A percentile compares a stretch with the other conserved stretches of the same genome.
phyloP scores from a whole-genome alignment of 495 filamentous ascomycete genomes.

The Xanthoparmelia taractica region DNA sequence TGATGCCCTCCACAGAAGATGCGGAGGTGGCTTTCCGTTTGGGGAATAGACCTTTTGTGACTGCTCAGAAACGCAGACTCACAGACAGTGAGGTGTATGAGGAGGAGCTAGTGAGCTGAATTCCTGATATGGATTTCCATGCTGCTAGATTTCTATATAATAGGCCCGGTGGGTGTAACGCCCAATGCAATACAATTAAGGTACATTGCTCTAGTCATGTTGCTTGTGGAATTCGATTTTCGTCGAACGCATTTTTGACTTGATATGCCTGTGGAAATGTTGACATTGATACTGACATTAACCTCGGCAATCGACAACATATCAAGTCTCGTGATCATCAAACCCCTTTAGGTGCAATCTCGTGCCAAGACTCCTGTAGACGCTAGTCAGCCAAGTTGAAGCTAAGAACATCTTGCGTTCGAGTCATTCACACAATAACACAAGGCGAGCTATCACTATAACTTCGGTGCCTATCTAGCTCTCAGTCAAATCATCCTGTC shows the following conservation, averaged over 20 bases:
- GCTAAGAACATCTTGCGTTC: slow-evolving; percentile 6
- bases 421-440: slow-evolving; percentile 17
- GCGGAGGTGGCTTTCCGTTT: neutral
- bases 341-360: neutral
- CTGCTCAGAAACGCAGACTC: neutral
- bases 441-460: slow-evolving; percentile 17
- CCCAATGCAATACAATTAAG: neutral
- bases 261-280: too few species aligned
- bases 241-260: too few species aligned
- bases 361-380: slow-evolving; percentile 5
- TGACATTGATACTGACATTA: too few species aligned
- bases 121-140: neutral
- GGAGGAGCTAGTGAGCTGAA: neutral
- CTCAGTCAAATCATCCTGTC: neutral
- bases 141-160: neutral
- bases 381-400: neutral
- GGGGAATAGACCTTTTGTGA: neutral
- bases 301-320: too few species aligned
- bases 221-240: neutral
- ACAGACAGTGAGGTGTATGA: neutral
- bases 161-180: neutral
- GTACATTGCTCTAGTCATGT: neutral
- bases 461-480: slow-evolving; percentile 10
- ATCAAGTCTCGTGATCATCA: too few species aligned
- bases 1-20: too few species aligned